Evolutionary conservation across 139 green algal genomes (phyloP).

Genomic region (Chlorella sp.): DNA sequence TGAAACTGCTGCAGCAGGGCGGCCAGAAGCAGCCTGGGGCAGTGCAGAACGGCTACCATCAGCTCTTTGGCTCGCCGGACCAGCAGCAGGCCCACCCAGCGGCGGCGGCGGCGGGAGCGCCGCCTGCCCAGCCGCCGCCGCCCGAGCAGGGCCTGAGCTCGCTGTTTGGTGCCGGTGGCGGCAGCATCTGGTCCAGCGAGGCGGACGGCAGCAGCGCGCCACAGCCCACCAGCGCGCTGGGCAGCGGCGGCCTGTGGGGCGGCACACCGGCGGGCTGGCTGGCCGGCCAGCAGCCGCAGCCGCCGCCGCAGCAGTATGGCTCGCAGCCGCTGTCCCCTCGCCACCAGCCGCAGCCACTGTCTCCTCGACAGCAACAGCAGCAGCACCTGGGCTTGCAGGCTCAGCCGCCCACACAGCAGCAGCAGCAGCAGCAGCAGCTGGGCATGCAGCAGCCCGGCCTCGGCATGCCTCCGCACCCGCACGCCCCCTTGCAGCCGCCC

Average conservation of each 20-base stretch:
- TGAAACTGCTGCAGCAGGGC: no score
- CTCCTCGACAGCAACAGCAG: conserved; percentile 15
- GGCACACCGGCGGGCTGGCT: neutral
- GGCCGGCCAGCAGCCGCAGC: conserved; percentile 28
- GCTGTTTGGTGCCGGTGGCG: no score
- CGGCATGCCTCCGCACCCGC: no score
- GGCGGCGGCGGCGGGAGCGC: no score
- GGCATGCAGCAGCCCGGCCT: neutral
- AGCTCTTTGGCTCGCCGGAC: no score
- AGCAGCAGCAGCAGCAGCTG: neutral
- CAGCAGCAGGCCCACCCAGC: no score
- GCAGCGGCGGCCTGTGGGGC: conserved; percentile 15
- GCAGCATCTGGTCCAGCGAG: conserved; percentile 11
- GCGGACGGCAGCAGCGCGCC: neutral
- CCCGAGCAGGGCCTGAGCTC: no score
- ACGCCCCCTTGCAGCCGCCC: neutral
- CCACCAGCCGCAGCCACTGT: conserved; percentile 14
- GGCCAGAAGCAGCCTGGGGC: no score
- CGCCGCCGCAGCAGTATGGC: conserved; percentile 12
- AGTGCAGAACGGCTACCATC: no score
- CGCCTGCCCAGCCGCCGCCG: no score
- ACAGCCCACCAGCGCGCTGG: conserved; percentile 11
- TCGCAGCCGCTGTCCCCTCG: conserved; percentile 23
- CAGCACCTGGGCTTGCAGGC: neutral
- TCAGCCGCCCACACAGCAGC: neutral